Evolutionary conservation across 2,329 filamentous ascomycete species (phyloP).

Genomic region (Simplicillium aogashimaense): DNA sequence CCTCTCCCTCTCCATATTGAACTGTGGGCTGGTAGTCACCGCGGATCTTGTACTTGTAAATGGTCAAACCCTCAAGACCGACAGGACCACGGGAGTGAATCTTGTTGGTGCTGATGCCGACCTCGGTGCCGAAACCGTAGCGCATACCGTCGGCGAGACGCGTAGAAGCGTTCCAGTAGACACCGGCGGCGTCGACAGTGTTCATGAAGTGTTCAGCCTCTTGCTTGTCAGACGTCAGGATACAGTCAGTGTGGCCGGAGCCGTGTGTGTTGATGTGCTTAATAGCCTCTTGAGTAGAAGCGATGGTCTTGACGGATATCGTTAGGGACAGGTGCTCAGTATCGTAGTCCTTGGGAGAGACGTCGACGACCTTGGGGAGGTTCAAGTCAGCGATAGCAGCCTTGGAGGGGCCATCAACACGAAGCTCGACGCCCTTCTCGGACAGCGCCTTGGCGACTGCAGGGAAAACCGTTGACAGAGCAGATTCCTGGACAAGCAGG

Average conservation of each 20-base stretch:
- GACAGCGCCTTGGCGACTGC: conserved; percentile 64
- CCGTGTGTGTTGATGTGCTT: conserved; percentile 85
- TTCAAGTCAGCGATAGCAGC: conserved; percentile 45
- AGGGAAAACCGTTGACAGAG: conserved; percentile 58
- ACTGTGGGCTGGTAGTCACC: conserved; percentile 75
- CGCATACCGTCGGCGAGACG: conserved; percentile 94
- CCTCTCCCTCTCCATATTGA: conserved; percentile 59
- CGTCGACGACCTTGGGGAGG: conserved; percentile 36
- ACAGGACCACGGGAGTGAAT: conserved; percentile 92
- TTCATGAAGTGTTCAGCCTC: conserved; percentile 76
- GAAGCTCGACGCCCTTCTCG: conserved; percentile 68
- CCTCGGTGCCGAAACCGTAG: conserved; percentile 95
- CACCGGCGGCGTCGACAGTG: conserved; percentile 78
- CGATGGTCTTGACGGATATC: conserved; percentile 74
- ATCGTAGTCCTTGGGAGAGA: conserved; percentile 62
- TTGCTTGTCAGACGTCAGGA: conserved; percentile 60
- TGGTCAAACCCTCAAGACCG: conserved; percentile 86
- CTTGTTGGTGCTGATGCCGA: conserved; percentile 98
- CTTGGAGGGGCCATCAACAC: conserved; percentile 65
- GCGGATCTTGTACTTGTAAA: conserved; percentile 91
- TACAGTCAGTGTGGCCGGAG: conserved; percentile 88
- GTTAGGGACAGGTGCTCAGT: conserved; percentile 85
- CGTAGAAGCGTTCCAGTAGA: conserved; percentile 95
- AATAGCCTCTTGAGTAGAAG: conserved; percentile 60
- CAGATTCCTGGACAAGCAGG: conserved; percentile 69